Conservation (phyloP, 148 eudicot species). For the Rhododendron ovatum region DNA sequence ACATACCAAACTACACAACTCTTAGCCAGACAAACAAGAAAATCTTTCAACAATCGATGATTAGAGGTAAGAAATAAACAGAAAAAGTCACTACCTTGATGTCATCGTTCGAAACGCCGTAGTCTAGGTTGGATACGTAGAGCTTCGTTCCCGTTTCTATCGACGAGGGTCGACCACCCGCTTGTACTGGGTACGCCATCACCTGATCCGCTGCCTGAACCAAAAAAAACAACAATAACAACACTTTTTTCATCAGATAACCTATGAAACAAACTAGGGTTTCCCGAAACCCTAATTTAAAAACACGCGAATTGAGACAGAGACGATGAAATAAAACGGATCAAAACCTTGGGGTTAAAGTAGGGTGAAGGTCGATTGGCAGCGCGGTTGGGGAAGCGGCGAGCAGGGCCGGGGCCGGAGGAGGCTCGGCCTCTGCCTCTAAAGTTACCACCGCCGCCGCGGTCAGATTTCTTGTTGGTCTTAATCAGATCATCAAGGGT, state of each 20-base stretch:
- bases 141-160: constrained; percentile 93
- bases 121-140: constrained; percentile 80
- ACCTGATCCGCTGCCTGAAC: constrained; percentile 60
- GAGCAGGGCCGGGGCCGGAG: constrained; percentile 54
- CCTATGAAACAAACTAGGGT: background rate
- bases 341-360: constrained; percentile 41
- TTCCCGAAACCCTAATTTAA: background rate
- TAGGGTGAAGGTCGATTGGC: constrained; percentile 68
- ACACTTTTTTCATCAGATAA: background rate
- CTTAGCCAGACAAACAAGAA: background rate
- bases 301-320: background rate
- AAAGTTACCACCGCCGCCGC: constrained; percentile 21
- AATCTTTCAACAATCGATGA: background rate
- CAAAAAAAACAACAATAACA: background rate
- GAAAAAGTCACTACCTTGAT: constrained; percentile 50
- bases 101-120: constrained; percentile 86
- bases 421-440: constrained; percentile 46
- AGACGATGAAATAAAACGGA: background rate
- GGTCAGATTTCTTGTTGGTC: constrained; percentile 61
- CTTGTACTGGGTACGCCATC: constrained; percentile 20
- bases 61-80: background rate
- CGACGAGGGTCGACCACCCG: constrained; percentile 39
- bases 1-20: background rate
- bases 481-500: constrained; percentile 88
- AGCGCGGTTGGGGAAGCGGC: constrained; percentile 61